Base-by-base conservation (phyloP, 371 early-diverging fungal genomes). In the Gilbertella persicaria region DNA sequence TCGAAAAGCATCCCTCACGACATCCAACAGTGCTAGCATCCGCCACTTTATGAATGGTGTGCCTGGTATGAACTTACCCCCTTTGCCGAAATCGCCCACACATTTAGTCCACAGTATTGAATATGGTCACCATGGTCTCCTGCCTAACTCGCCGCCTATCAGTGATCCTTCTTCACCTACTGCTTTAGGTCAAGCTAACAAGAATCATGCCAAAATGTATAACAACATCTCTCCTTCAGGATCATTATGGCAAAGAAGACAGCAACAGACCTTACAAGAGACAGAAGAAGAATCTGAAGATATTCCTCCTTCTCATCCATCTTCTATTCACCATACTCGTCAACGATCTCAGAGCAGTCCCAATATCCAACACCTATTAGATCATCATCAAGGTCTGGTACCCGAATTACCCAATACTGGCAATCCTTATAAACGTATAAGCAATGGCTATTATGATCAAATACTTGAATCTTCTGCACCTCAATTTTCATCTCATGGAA, bases 281-380 rank as follows among this genome's bases (percentile, higher is more conserved):
- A 24, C 40, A 5, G 25, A 41, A 19, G 14, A 50, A 38, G 35
- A 42, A 35, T 19, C 43, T 12, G 33, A 47, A 26, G 29, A 26
- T n/a, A n/a, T n/a, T n/a, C n/a, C n/a, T n/a, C n/a, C n/a, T n/a
- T n/a, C n/a, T n/a, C n/a, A n/a, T n/a, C n/a, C n/a, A 55, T 25
- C 36, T 28, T 17, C 42, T 24, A 39, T 42, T 7, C 40, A 49
- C n/a, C 73, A 62, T 23, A 64, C 73, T 9, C 72, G 84, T 4
- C 62, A 66, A 41, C 65, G 86, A 23, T 83, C 84, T 7, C 79
- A 80, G 25, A 84, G 84, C 51, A 86, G 72, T 47, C 83, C 86
- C 21, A 82, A 82, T 53, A 82, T 85, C 23, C 83, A 83, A 38
- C 59, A 48, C 17, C 48, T 30, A 21, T 10, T 37, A 19, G 25